phyloP scores from a whole-genome alignment of 2,329 filamentous ascomycete species.

The Fusarium neocosmosporiellum region DNA sequence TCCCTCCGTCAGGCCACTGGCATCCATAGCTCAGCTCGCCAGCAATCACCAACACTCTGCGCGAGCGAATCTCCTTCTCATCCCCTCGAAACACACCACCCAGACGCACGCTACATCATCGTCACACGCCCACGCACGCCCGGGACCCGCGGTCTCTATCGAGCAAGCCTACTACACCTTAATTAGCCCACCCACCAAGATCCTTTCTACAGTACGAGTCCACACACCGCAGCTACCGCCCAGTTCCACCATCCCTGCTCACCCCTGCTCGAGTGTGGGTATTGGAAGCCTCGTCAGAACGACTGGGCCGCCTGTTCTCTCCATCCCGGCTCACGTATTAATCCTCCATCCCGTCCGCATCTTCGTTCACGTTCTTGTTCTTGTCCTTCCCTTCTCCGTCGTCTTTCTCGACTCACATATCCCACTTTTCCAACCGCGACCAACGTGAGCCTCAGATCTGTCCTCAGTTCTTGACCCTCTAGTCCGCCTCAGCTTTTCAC shows the following conservation, averaged over 20 bases:
- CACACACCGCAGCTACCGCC: slow-evolving; percentile 36
- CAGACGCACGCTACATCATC: slow-evolving; percentile 33
- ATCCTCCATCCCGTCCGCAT: slow-evolving; percentile 42
- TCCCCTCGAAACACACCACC: slow-evolving; percentile 33
- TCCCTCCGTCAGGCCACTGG: slow-evolving; percentile 25
- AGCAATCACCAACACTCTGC: slow-evolving; percentile 1
- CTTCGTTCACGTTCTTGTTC: slow-evolving; percentile 21
- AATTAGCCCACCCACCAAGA: slow-evolving; percentile 35
- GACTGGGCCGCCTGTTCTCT: slow-evolving; percentile 41
- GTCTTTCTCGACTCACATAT: slow-evolving; percentile 39
- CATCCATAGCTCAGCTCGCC: slow-evolving; percentile 7
- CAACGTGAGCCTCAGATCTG: slow-evolving; percentile 24
- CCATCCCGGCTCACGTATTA: slow-evolving; percentile 45
- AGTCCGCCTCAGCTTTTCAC: slow-evolving; percentile 18
- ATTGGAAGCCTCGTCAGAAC: slow-evolving; percentile 45
- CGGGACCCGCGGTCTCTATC: slow-evolving; percentile 10
- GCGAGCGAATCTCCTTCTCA: slow-evolving; percentile 11
- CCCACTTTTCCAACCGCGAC: slow-evolving; percentile 34
- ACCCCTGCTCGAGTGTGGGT: slow-evolving; percentile 36
- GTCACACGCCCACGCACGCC: slow-evolving; percentile 22
- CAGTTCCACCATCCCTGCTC: slow-evolving; percentile 32
- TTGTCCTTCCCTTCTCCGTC: slow-evolving; percentile 33
- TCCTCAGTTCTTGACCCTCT: slow-evolving; percentile 11
- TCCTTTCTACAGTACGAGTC: slow-evolving; percentile 11
- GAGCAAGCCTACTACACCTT: slow-evolving; percentile 28